Conservation (phyloP, 305 asterid genomes). For the Fraxinus greggii region DNA sequence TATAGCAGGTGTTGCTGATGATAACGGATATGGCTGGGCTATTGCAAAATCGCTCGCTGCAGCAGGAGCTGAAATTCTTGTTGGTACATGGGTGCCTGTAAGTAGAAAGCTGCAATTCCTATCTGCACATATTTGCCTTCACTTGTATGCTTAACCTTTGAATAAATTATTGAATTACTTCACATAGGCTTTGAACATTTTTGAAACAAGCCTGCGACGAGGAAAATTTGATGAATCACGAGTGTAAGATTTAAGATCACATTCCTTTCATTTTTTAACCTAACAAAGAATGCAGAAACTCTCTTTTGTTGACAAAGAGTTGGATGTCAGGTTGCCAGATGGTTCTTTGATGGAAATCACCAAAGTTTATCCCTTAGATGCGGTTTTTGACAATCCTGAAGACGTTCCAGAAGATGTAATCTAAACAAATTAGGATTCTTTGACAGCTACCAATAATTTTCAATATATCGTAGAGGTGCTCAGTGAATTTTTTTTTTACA, state of each 20-base stretch:
- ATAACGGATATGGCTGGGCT: conserved; percentile 95
- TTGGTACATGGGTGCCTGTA: conserved; percentile 95
- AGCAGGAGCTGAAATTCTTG: conserved; percentile 88
- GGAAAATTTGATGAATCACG: conserved; percentile 90
- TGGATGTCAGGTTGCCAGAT: conserved; percentile 68
- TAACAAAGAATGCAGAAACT: conserved; percentile 13
- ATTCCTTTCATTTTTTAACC: conserved; percentile 10
- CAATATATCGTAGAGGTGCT: conserved; percentile 14
- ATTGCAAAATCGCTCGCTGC: conserved; percentile 89
- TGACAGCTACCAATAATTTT: neutral
- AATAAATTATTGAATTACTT: conserved; percentile 24
- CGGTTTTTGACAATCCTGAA: conserved; percentile 68
- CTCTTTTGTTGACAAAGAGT: conserved; percentile 19
- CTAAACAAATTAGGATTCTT: neutral
- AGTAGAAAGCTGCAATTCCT: conserved; percentile 31
- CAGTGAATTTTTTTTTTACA: neutral
- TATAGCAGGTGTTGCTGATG: conserved; percentile 91
- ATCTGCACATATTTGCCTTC: neutral
- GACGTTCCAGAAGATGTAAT: conserved; percentile 90
- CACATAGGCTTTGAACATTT: conserved; percentile 72
- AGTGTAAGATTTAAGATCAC: conserved; percentile 44
- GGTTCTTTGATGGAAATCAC: conserved; percentile 89
- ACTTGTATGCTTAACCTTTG: conserved; percentile 24
- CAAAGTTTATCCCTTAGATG: conserved; percentile 80
- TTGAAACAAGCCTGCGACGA: conserved; percentile 84